Evolutionary conservation across 352 stramenopile genomes (phyloP), one percentile per base, ranked within the genome.

Genomic region (Globisporangium cystogenes): DNA sequence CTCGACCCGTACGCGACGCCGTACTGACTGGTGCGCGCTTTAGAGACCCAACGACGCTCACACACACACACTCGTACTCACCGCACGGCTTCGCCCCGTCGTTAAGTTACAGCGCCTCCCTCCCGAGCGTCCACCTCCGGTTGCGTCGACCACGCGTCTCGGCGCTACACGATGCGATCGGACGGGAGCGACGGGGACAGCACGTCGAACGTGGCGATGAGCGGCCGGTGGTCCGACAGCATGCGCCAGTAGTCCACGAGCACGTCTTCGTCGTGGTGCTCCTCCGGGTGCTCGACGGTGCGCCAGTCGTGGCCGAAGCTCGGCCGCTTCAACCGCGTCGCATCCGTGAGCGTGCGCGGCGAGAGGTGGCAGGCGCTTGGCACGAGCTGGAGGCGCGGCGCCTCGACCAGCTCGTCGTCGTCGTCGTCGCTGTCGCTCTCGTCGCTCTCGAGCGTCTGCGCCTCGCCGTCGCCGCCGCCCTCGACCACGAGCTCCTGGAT

Each of bases 221-320:
- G 67, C 39, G 79, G 79, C 1, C 79, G 70, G 62, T 90, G 79
- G 59, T 90, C 78, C 48, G 83, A 94, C 42, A 94, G 72, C 62
- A 92, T 72, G 27, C 78, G 70, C 83, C 83, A 94, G 51, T 91
- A 92, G 59, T 94, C 74, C 48, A 94, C 79, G 45, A 87, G 65
- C 49, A 71, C 67, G 50, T 86, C 59, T 24, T 87, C 75, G 35
- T 86, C 72, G 21, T 56, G 55, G 14, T 72, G 59, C 40, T 80
- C 70, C 42, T 77, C 26, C 3, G 76, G 74, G 35, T 69, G 49
- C 43, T 69, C 49, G 16, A 90, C 68, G 8, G 68, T 43, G 1
- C 62, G 27, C 81, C 77, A 91, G 51, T 91, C 70, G 43, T 89
- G 78, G 7, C 76, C 81, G 56, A 91, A 94, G 29, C 74, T 72